phyloP scores from a whole-genome alignment of 2,329 filamentous ascomycete species.

The Cercospora nicotianae region DNA sequence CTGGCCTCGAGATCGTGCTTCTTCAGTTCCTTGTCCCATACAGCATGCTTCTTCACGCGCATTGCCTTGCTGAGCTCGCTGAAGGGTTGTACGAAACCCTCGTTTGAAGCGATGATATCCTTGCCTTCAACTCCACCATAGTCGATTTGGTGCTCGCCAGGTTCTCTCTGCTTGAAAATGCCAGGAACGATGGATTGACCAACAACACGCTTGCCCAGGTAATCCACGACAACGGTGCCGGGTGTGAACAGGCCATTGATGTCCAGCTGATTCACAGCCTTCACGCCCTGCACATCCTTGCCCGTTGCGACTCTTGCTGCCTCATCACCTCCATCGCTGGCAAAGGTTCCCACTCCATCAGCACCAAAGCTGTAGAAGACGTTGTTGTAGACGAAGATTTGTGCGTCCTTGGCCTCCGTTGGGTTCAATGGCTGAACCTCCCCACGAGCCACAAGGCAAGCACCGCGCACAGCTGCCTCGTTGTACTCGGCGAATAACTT shows the following conservation, averaged over 20 bases:
- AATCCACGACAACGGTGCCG: conserved; percentile 94
- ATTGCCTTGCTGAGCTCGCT: conserved; percentile 87
- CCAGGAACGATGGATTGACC: conserved; percentile 97
- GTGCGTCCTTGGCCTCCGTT: conserved; percentile 85
- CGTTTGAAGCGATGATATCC: conserved; percentile 87
- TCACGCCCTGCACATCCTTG: conserved; percentile 93
- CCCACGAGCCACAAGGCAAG: conserved; percentile 85
- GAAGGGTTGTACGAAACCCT: conserved; percentile 80
- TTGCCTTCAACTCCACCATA: conserved; percentile 98
- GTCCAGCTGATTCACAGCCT: conserved; percentile 93
- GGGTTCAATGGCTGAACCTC: conserved; percentile 94
- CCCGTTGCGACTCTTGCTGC: conserved; percentile 92
- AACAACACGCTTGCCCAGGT: conserved; percentile 93
- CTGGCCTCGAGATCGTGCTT: conserved; percentile 90
- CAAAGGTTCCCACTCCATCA: conserved; percentile 95
- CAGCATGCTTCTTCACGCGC: conserved; percentile 88
- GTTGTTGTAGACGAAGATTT: conserved; percentile 99
- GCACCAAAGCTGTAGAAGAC: conserved; percentile 99
- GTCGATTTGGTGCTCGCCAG: conserved; percentile 97
- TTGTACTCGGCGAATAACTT: conserved; percentile 98
- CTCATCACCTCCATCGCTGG: conserved; percentile 93
- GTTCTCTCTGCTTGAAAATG: conserved; percentile 98
- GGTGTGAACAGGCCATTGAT: conserved; percentile 93
- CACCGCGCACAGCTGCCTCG: conserved; percentile 88
- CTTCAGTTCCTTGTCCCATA: conserved; percentile 96